Evolutionary conservation across 345 rosid species (phyloP).

Genomic region (Noccaea caerulescens): DNA sequence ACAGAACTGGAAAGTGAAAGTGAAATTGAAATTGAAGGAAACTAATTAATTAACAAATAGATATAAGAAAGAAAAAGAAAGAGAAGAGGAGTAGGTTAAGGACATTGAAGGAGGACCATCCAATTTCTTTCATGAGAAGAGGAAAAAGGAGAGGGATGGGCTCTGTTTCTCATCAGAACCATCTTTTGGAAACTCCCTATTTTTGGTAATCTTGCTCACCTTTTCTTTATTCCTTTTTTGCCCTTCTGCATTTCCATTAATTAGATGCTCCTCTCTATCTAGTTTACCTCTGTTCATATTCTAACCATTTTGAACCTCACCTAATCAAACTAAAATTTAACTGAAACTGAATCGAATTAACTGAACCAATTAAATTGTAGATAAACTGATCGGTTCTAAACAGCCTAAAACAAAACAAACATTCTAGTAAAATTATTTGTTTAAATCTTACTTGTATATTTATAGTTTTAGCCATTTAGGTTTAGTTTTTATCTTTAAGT

Average conservation of each 20-base stretch:
- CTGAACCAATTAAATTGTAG: not conserved
- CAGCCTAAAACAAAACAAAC: not conserved
- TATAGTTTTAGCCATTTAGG: not conserved
- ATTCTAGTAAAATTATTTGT: no score
- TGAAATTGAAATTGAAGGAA: conserved; percentile 14
- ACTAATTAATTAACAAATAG: not conserved
- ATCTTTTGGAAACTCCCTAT: conserved; percentile 42
- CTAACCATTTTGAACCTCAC: not conserved
- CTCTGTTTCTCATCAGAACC: conserved; percentile 43
- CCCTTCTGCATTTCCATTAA: conserved; percentile 22
- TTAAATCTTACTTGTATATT: not conserved
- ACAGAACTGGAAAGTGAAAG: conserved; percentile 3
- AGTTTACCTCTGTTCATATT: conserved; percentile 1
- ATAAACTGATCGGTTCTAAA: not conserved
- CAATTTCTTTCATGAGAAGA: conserved; percentile 46
- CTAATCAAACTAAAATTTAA: not conserved
- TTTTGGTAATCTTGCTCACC: conserved; percentile 36
- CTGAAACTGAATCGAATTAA: no score
- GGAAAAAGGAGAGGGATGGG: conserved; percentile 48
- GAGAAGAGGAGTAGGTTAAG: conserved; percentile 34
- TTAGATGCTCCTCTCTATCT: conserved; percentile 25
- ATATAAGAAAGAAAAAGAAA: not conserved
- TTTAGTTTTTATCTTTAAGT: not conserved
- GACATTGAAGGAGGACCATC: conserved; percentile 48
- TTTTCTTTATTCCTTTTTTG: conserved; percentile 25